Percentiles rank a stretch among this genome's conserved stretches.
These are phyloP conservation scores for Claviceps sp. DNA, from an alignment of 2,329 filamentous ascomycete genomes.

Conservation along the genomic window DNA sequence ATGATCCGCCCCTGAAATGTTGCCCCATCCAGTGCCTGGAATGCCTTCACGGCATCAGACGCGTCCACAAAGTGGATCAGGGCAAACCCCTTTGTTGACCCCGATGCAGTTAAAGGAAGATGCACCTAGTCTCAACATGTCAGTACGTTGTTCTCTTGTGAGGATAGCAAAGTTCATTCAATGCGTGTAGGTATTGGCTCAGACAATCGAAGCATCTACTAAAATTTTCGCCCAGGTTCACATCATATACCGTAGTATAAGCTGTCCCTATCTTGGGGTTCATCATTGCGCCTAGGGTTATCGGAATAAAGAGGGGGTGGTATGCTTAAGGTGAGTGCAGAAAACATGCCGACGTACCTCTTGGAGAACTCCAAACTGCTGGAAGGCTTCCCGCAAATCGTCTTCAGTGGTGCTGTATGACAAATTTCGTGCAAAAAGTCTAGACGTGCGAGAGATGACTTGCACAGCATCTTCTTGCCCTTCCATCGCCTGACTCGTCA, in stretches of 20 bases:
- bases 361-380: slow-evolving; percentile 59
- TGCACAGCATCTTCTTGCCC: slow-evolving; percentile 27
- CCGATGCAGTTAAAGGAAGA: slow-evolving; percentile 60
- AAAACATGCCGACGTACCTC: slow-evolving; percentile 54
- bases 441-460: slow-evolving; percentile 55
- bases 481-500: slow-evolving; percentile 17
- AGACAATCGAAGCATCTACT: slow-evolving; percentile 98
- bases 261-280: slow-evolving; percentile 99
- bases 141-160: slow-evolving; percentile 9
- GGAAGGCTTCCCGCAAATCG: slow-evolving; percentile 61
- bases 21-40: slow-evolving; percentile 65
- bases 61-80: slow-evolving; percentile 68
- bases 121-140: slow-evolving; percentile 53
- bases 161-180: neutral
- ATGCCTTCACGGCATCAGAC: slow-evolving; percentile 63
- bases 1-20: slow-evolving; percentile 86
- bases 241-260: slow-evolving; percentile 90
- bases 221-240: slow-evolving; percentile 92
- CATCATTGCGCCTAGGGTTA: slow-evolving; percentile 54
- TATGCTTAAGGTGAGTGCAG: neutral
- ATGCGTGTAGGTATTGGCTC: slow-evolving; percentile 29
- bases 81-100: slow-evolving; percentile 77
- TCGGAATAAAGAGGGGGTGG: neutral
- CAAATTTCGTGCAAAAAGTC: slow-evolving; percentile 82
- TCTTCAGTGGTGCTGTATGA: slow-evolving; percentile 67